These are phyloP conservation scores for Suillus placidus DNA, from an alignment of 768 basidiomycete species.

Conservation along the genomic window DNA sequence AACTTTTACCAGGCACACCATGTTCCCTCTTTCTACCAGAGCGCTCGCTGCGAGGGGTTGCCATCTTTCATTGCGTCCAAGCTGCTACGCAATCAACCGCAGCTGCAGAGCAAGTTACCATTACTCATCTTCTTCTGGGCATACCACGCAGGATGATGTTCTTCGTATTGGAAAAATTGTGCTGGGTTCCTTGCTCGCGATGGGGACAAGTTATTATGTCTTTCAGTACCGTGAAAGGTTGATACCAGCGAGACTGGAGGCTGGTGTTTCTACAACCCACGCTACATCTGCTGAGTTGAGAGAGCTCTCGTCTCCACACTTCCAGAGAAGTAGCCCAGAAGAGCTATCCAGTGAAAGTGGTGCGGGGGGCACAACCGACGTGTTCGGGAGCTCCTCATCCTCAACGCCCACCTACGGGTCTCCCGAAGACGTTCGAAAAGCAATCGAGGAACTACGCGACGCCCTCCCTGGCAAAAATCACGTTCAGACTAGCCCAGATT, in stretches of 20 bases:
- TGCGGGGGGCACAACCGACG: not conserved
- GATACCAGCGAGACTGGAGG: conserved; percentile 11
- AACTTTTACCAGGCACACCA: not conserved
- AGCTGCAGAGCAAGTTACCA: not conserved
- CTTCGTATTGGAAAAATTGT: conserved; percentile 17
- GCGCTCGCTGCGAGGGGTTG: not conserved
- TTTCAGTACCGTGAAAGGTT: conserved; percentile 11
- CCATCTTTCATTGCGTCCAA: not conserved
- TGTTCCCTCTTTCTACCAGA: not conserved
- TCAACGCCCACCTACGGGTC: conserved; percentile 45
- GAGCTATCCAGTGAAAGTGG: not conserved
- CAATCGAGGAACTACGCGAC: conserved; percentile 54
- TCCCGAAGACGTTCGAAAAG: conserved; percentile 46
- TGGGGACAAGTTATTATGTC: conserved; percentile 26
- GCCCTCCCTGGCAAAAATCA: conserved; percentile 48
- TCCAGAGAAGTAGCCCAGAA: conserved; percentile 4
- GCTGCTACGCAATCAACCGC: not conserved
- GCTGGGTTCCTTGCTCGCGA: conserved; percentile 20
- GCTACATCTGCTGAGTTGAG: not conserved
- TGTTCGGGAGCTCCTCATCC: conserved; percentile 6
- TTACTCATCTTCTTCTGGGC: not conserved
- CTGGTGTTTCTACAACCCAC: not conserved
- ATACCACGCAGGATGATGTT: conserved; percentile 11
- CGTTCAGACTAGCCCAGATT: conserved; percentile 54
- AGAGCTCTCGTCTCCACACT: conserved; percentile 10